Conservation (phyloP, 2,329 filamentous ascomycete species). For the Hypomyces perniciosus region DNA sequence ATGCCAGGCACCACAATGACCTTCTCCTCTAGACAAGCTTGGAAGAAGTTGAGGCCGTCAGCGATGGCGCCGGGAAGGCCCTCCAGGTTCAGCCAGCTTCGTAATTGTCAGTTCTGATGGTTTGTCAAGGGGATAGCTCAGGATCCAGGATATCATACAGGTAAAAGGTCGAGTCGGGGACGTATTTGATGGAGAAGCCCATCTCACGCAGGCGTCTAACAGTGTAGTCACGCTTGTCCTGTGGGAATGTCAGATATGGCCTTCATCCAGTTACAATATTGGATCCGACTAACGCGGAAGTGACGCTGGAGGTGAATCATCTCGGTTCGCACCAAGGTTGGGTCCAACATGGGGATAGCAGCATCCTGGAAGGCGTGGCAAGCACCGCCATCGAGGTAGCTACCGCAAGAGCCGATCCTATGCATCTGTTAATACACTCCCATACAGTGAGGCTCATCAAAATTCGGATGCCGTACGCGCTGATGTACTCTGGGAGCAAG, state of each 20-base stretch:
- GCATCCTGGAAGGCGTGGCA: conserved; percentile 96
- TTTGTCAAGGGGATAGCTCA: background rate
- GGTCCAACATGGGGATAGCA: conserved; percentile 88
- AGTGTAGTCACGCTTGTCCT: conserved; percentile 88
- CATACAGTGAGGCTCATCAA: conserved; percentile 19
- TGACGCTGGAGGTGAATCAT: conserved; percentile 86
- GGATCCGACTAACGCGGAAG: conserved; percentile 58
- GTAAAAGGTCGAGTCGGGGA: conserved; percentile 92
- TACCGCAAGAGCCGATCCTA: conserved; percentile 80
- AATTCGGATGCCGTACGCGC: conserved; percentile 46
- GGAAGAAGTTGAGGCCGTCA: conserved; percentile 95
- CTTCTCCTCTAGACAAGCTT: conserved; percentile 87
- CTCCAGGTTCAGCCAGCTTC: conserved; percentile 53
- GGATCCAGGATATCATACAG: conserved; percentile 49
- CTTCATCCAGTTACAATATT: background rate
- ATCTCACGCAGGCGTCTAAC: conserved; percentile 73
- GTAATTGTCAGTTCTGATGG: background rate
- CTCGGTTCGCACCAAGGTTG: conserved; percentile 69
- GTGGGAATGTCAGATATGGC: background rate
- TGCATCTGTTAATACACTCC: conserved; percentile 5
- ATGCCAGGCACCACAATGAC: conserved; percentile 96
- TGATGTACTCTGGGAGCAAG: conserved; percentile 67
- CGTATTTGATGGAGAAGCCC: conserved; percentile 77
- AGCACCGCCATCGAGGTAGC: conserved; percentile 89
- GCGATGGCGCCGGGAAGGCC: conserved; percentile 73